Base-by-base conservation (phyloP, 2,329 filamentous ascomycete genomes). In the Aspergillus intermedius region DNA sequence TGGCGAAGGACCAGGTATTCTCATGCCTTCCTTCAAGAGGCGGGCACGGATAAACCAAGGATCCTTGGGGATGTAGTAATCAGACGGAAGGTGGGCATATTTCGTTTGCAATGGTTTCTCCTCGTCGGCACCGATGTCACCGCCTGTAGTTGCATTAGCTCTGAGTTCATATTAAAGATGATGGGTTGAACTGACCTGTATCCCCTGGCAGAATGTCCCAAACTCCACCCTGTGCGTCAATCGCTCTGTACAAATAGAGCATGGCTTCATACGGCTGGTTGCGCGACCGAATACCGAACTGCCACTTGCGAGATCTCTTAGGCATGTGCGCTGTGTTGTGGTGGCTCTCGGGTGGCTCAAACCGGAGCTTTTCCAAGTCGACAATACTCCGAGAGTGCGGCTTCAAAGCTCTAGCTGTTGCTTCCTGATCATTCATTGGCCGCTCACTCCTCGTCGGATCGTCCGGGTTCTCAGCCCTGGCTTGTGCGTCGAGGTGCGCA, bases 181-280 rank as follows among this genome's bases (percentile, higher is more conserved):
- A 12, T 5, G 15, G 15, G 5, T 23, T 25, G n/a, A 37, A 59
- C 61, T 50, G 53, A 71, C 68, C 68, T 55, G 67, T 56, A 47
- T 71, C 69, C 2, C 64, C 65, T 13, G 71, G 69, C 30, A 77
- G 73, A 10, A 80, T 74, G 58, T 95, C 83, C 86, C 94, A 97
- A 44, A 90, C 84, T 10, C 91, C 93, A 28, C 89, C 91, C 61
- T 96, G 84, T 57, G 91, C 91, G 52, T 84, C 78, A 40, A 98
- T 75, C 0, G 93, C 91, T 66, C 91, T 90, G 76, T 96, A 96
- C 48, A 98, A 93, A 61, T 91, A 96, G 22, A 95, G 75, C 68
- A 98, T 86, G 0, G 93, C 93, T 67, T 98, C 93, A 60, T 91
- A 89, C 0, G 93, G 93, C 48, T 89, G 87, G 62, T 97, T 98